Base-by-base conservation (phyloP, 345 rosid species). In the Bruguiera gymnorhiza region DNA sequence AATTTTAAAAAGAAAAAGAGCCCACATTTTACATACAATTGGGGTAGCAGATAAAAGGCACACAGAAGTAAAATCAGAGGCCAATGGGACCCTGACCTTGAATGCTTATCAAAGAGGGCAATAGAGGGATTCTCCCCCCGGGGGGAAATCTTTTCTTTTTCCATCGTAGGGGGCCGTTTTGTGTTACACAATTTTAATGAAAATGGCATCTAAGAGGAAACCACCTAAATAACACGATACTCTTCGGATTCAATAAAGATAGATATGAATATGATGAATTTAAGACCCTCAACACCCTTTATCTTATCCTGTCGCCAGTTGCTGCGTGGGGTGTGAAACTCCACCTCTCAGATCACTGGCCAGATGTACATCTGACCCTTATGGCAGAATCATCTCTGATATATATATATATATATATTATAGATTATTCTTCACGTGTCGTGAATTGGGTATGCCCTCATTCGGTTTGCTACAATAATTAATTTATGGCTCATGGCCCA, bases 191-290 rank as follows among this genome's bases (percentile, higher is more conserved):
- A 48, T 68, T 54, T 63, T 69, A 66, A 36, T 69, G 27, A 65
- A 27, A 69, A 63, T 69, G 70, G 64, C 56, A 54, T 30, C 62
- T 59, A 21, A 3, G 65, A 60, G 78, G 50, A 24, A 55, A 8
- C 36, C 57, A 64, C 16, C 37, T 32, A 65, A 20, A 67, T 26
- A 36, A 8, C 43, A 37, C 10, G 9, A 37, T 37, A 37, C 43
- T 37, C 43, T 37, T 67, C 46, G 71, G 69, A 63, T 68, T 71
- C 67, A 60, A 68, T 68, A 65, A 32, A 32, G 70, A 68, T 66
- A 65, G 52, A 10, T 53, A 13, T 31, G 32, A 31, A 15, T 53
- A 13, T 37, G 13, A 8, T 66, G 54, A 16, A 32, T 70, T 66
- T 66, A 64, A 69, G 71, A 21, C 21, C 27, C 8, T 54, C 27